Base-by-base conservation (phyloP, 768 basidiomycete species). In the Leccinum ochraceum region DNA sequence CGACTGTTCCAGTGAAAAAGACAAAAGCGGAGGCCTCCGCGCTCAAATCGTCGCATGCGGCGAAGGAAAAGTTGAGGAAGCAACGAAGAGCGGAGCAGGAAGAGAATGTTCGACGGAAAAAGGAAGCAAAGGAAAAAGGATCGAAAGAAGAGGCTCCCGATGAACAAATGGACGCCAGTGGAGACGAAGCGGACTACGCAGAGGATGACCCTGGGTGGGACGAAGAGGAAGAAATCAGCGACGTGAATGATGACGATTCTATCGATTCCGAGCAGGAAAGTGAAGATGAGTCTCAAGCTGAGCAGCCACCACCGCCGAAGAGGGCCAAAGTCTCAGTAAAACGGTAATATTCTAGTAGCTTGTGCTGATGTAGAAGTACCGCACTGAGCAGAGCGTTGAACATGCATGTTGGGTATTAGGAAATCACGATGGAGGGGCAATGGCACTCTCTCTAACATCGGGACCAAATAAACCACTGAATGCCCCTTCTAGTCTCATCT, bases 41-140 rank as follows among this genome's bases (percentile, higher is more conserved):
- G 11, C 83, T 88, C 61, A 88, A 89, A 67, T 83, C 84, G 26
- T 85, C 87, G 26, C 92, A 95, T 69, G 88, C 85, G 3, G 89
- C 86, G 24, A 91, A 90, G 68, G 88, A 86, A 63, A 88, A 82
- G 71, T 72, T 93, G 49, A 83, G 86, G 64, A 88, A 89, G 67
- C 81, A 92, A 66, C 81, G 95, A 63, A 80, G 90, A 65, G 89
- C 90, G 61, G 93, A 97, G 70, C 97, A 98, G 71, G 95, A 94
- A 71, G 82, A 83, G 57, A 99, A 98, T 74, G 92, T 98, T 6
- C 81, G 84, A 53, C 83, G 88, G 53, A 99, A 98, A 78, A 89
- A 89, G 73, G 82, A 79, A 62, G 60, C 51, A 63, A 71, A 66
- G 59, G 68, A 68, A 64, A 66, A 72, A 64, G 74, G 65, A 26